Base-by-base conservation (phyloP, 257 asterid species). In the Parsonsia alboflavescens region DNA sequence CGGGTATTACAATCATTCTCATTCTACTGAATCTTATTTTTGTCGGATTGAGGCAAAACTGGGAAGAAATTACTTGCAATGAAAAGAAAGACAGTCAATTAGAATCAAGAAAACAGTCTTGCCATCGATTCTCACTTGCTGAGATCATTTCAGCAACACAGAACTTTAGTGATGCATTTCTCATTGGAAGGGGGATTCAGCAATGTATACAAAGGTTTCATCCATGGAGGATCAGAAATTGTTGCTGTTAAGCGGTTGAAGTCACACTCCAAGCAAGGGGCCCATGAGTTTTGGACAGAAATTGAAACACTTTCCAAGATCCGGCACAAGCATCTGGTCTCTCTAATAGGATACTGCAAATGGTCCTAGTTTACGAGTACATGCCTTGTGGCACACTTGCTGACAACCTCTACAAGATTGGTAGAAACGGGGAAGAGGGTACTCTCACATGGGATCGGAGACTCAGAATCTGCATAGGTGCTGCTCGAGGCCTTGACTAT, bases 401-500 rank as follows among this genome's bases (percentile, higher is more conserved):
- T 69, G 75, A 76, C 33, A 49, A 69, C 41, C 64, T 76, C 24
- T 76, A 70, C 46, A 59, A 45, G 61, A 1, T 11, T 46, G 41
- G 52, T 10, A 30, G n/a, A 8, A 48, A 48, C 0, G 70, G n/a
- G 22, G 36, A 33, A n/a, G 54, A 61, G 21, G 50, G 42, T 19
- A n/a, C 68, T 7, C 70, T 76, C 7, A 28, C 61, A 26, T 76
- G 79, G 79, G 63, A 76, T 15, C 44, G 42, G 28, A 57, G 79
- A 75, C 75, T 76, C 21, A 68, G 24, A 17, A 76, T 76, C 13
- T 68, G 75, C 75, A 76, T 76, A 44, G 79, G 75, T 44, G 62
- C 75, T 68, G 79, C 79, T 53, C 75, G 74, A 28, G 79, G 79
- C 10, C 70, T 76, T 6, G 79, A 68, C 28, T 76, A 76, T 36